Evolutionary conservation across 2,329 filamentous ascomycete species (phyloP).

Genomic region (Penicillium polonicum): DNA sequence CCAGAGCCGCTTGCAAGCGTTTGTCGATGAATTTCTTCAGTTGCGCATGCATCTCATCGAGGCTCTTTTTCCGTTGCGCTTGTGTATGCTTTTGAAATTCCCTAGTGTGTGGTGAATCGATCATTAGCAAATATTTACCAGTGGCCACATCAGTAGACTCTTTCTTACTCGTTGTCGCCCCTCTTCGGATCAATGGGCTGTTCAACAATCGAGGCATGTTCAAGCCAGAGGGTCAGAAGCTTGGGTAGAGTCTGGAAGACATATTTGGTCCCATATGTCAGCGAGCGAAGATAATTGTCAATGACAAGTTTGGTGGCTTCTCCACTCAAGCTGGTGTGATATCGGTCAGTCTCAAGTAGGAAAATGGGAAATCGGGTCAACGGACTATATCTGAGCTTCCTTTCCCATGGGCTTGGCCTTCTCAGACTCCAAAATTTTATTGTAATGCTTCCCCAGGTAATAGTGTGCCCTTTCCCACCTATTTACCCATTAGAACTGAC

Average conservation of each 20-base stretch:
- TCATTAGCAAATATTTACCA: background rate
- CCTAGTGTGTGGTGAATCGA: slow-evolving; percentile 24
- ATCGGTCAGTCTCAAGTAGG: slow-evolving; percentile 28
- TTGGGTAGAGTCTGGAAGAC: slow-evolving; percentile 92
- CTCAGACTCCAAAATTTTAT: slow-evolving; percentile 89
- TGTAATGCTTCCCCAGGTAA: slow-evolving; percentile 94
- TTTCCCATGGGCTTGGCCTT: slow-evolving; percentile 72
- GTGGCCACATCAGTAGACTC: background rate
- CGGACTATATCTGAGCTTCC: slow-evolving; percentile 68
- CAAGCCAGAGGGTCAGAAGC: slow-evolving; percentile 89
- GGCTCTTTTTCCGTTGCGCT: slow-evolving; percentile 59
- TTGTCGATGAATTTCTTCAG: slow-evolving; percentile 71
- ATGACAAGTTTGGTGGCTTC: slow-evolving; percentile 86
- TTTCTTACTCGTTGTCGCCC: slow-evolving; percentile 46
- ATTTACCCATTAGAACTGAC: background rate
- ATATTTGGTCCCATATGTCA: slow-evolving; percentile 89
- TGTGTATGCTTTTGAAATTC: slow-evolving; percentile 50
- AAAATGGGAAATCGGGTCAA: background rate
- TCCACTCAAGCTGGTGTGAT: slow-evolving; percentile 59
- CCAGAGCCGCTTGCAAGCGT: slow-evolving; percentile 48
- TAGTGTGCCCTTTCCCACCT: slow-evolving; percentile 98
- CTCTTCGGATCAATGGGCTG: slow-evolving; percentile 55
- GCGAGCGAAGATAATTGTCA: slow-evolving; percentile 85
- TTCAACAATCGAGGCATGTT: slow-evolving; percentile 75
- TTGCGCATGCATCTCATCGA: slow-evolving; percentile 69